phyloP scores from a whole-genome alignment of 2,329 filamentous ascomycete species.

The Escovopsis sp. region DNA sequence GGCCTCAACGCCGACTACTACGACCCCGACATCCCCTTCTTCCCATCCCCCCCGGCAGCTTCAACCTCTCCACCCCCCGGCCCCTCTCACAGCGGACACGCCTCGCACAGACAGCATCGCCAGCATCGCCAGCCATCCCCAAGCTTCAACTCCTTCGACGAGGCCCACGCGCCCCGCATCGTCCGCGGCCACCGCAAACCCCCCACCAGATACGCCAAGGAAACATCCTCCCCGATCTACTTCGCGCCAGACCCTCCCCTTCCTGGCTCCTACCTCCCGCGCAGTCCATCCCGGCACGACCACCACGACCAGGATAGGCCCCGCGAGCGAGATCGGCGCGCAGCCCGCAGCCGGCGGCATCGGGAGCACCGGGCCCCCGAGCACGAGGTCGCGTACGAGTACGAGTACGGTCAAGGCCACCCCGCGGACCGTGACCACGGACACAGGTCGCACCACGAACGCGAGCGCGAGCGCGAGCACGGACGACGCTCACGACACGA shows the following conservation, averaged over 20 bases:
- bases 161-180: neutral
- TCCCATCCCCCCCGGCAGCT: neutral
- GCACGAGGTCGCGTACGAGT: no score
- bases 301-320: neutral
- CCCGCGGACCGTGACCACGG: no score
- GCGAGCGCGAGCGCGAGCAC: no score
- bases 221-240: no score
- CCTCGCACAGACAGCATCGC: slow-evolving; percentile 1
- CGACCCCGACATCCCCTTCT: neutral
- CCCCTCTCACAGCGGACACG: neutral
- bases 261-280: no score
- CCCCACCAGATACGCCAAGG: neutral
- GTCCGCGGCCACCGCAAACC: slow-evolving; percentile 3
- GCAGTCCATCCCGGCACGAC: neutral
- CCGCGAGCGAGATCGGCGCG: neutral
- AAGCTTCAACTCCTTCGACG: neutral
- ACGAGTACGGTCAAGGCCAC: no score
- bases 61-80: neutral
- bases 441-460: no score
- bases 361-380: neutral
- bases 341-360: neutral
- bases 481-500: no score
- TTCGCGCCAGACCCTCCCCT: no score
- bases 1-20: slow-evolving; percentile 6
- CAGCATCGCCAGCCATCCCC: neutral